Base-by-base conservation (phyloP, 495 filamentous ascomycete genomes). In the Lasiosphaeria miniovina region DNA sequence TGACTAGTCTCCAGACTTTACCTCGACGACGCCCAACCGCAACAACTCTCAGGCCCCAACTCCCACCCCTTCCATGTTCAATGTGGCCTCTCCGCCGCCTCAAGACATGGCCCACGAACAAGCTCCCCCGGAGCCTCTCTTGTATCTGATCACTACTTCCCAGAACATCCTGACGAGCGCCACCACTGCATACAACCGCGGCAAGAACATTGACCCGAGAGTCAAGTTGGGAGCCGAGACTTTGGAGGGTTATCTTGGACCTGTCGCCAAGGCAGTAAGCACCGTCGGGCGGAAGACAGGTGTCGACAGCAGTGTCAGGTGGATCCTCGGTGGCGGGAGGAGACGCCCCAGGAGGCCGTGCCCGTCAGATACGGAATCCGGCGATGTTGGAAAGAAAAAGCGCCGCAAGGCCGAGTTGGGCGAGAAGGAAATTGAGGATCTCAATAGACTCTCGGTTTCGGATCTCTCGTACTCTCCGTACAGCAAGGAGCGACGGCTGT, bases 161-260 rank as follows among this genome's bases (percentile, higher is more conserved):
- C 89, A 95, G 64, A 90, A 90, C 11, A 77, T 91, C 52, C 80
- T 95, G 36, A 88, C 86, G 2, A 86, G 85, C 49, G 92, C 91
- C 1, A 78, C 91, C 1, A 88, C 88, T 35, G 89, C 89, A 3
- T 98, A 96, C 68, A 83, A 85, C 36, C 84, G 80, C 4, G 88
- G 88, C 15, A 96, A 98, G 71, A 88, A 88, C 32, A 94, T 94
- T 68, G 91, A 90, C 5, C 90, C 92, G 0, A 83, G 88, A 3
- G 88, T 96, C 73, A 90, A 88, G 65, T 87, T 88, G 45, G 82
- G 89, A 61, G 91, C 89, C 43, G 90, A 96, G 66, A 89, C 91
- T 62, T 84, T 96, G 35, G 93, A 96, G 71, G 86, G 88, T 40
- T 90, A 85, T 63, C 86, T 96, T 40, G 86, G 86, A 1, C 91